Evolutionary conservation across 805 yeast species (phyloP), one percentile per base, ranked within the genome.

Genomic region (baker's yeast (Saccharomyces cerevisiae)): DNA sequence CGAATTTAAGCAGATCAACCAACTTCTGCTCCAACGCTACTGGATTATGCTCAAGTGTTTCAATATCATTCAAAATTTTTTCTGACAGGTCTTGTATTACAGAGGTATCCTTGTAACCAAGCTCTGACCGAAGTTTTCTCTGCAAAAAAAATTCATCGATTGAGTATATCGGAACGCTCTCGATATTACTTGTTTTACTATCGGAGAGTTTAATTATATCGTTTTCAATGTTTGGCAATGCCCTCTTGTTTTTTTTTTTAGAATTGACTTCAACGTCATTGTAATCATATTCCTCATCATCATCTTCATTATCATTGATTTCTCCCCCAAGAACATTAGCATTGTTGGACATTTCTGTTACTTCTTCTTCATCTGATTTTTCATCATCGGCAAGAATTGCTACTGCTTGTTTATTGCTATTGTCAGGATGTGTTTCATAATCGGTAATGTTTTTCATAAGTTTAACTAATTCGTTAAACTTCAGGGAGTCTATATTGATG

Each of bases 71-170:
- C 24, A 76, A 66, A 0, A 84, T 70, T 13, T 70, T 64, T 1
- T 68, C 61, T 6, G 84, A 66, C 4, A 74, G 60, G 28, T 73
- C 75, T 41, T 75, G 77, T 17, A 73, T 49, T 46, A 67, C 63
- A 63, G 64, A 73, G 57, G 77, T 67, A 59, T 81, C 81, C 27
- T 63, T 59, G 49, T 66, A 70, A 6, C 53, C 59, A 46, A 64
- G 63, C 4, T 62, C 60, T 1, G 68, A 51, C 0, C 80, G 66
- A 1, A 87, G 58, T 50, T 76, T 74, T 54, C 81, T 73, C 51
- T 80, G 80, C 1, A 87, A 68, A 79, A 82, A 87, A 54, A 71
- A 77, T 6, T 76, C 70, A 51, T 76, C 79, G 22, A 81, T 72
- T 3, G 73, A 73, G 5, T 68, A 61, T 2, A 79, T 70, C 10